A percentile compares a stretch with the other conserved stretches of the same genome.
These are phyloP conservation scores for Phytophthora brassicae DNA, from an alignment of 352 stramenopile species.

Conservation along the genomic window DNA sequence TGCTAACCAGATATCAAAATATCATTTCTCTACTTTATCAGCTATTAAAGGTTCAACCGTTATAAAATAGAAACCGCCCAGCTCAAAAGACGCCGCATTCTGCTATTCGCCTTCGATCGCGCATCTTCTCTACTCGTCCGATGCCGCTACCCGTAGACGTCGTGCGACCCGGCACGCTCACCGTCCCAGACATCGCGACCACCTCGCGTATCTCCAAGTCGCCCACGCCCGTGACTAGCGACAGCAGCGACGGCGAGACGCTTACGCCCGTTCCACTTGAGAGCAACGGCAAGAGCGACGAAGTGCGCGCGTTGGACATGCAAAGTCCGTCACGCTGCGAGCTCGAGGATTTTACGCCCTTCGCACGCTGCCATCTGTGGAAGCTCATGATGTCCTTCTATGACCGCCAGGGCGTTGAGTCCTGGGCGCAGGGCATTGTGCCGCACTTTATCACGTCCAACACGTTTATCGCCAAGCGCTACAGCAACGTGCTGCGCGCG, in stretches of 20 bases:
- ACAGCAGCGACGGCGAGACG: conserved; percentile 31
- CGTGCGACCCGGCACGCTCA: conserved; percentile 25
- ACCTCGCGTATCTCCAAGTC: conserved; percentile 26
- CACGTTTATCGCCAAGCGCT: conserved; percentile 92
- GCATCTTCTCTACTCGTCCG: background rate
- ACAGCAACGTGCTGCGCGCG: conserved; percentile 69
- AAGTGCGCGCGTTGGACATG: conserved; percentile 40
- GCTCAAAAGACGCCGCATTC: conserved; percentile 18
- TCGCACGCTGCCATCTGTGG: conserved; percentile 90
- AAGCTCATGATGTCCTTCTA: conserved; percentile 96
- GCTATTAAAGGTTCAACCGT: conserved; percentile 17
- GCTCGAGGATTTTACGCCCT: conserved; percentile 90
- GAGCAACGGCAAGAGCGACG: conserved; percentile 48
- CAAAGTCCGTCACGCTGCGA: conserved; percentile 54
- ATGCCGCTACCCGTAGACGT: conserved; percentile 35
- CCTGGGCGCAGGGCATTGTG: conserved; percentile 93
- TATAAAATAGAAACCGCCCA: conserved; percentile 24
- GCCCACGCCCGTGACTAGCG: conserved; percentile 24
- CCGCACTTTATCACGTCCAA: conserved; percentile 97
- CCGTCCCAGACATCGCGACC: conserved; percentile 11
- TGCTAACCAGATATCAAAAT: too few relatives aligned
- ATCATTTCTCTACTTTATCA: background rate
- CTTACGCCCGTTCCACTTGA: conserved; percentile 1
- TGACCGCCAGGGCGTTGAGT: conserved; percentile 81
- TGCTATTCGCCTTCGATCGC: conserved; percentile 8